Base-by-base conservation (phyloP, 441 rosid species). In the Brassica hybrid region DNA sequence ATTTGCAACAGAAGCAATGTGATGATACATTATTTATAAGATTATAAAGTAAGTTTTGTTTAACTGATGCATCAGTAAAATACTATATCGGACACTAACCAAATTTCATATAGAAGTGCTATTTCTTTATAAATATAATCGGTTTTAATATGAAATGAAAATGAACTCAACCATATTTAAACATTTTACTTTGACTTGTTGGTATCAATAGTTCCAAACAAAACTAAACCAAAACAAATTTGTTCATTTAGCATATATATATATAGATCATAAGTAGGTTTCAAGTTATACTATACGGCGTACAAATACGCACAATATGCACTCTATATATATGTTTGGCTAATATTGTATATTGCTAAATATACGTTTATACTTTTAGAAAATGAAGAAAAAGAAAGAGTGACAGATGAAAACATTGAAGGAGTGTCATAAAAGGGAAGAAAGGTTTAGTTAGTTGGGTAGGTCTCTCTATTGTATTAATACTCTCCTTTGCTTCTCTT, bases 371-470 rank as follows among this genome's bases (percentile, higher is more conserved):
- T 60, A 60, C 12, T 25, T 58, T 65, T 25, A 38, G 34, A 70
- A 76, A 71, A 50, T 50, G 71, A 83, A 14, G 82, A 64, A 6
- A 63, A 71, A 30, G 6, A 63, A 52, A 57, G 56, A 74, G 74
- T 86, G 88, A 76, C 93, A 91, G 98, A 83, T 89, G 69, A 70
- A 79, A 65, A 88, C 89, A 92, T 90, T 90, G 89, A 94, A 89
- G 88, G 84, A 86, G 89, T 65, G 93, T 84, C 90, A 89, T 90
- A 87, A 91, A 90, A 85, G 86, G 88, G 82, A 79, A 79, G 79
- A 64, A 74, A 62, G 84, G 78, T 73, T 71, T 78, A 77, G 77
- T 82, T 85, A 65, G 89, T 86, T 89, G 86, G 89, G 94, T 90
- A 89, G 94, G 92, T 94, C 80, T 84, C 83, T 78, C 64, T 67